Conservation (phyloP, 2,329 filamentous ascomycete genomes). For the Cercospora nicotianae region DNA sequence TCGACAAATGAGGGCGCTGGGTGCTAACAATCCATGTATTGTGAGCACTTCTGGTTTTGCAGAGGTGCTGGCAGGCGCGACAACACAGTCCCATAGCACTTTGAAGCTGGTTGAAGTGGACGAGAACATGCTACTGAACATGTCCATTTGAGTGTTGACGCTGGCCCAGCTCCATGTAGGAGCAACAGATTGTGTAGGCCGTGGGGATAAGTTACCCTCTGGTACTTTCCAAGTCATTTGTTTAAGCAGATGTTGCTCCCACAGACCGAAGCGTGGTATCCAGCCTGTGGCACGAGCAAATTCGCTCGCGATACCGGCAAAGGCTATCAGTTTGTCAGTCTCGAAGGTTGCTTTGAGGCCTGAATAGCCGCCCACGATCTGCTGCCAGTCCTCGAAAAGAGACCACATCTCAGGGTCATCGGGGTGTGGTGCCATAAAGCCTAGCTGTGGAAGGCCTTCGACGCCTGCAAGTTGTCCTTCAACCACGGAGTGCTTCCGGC, state of each 20-base stretch:
- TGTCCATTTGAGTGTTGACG: not conserved
- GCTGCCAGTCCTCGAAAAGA: not conserved
- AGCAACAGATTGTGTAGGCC: not conserved
- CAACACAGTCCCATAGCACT: not conserved
- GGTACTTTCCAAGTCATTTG: not conserved
- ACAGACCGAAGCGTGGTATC: not conserved
- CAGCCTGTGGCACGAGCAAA: not conserved
- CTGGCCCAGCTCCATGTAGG: not conserved
- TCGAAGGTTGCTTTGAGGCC: not conserved
- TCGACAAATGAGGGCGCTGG: not conserved
- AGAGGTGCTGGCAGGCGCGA: not conserved
- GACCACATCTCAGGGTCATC: not conserved
- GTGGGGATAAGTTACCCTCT: not conserved
- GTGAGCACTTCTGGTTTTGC: not conserved
- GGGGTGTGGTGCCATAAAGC: not conserved
- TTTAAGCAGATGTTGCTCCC: not conserved
- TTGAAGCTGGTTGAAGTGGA: not conserved
- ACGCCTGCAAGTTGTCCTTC: not conserved
- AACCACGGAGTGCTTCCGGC: not conserved
- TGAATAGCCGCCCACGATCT: not conserved
- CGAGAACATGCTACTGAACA: not conserved
- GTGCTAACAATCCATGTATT: not conserved
- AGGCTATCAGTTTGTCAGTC: conserved; percentile 2
- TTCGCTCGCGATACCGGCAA: not conserved
- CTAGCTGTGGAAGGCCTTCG: not conserved